These are phyloP conservation scores for Friedmanniomyces endolithicus DNA, from an alignment of 495 filamentous ascomycete genomes.

Conservation along the genomic window DNA sequence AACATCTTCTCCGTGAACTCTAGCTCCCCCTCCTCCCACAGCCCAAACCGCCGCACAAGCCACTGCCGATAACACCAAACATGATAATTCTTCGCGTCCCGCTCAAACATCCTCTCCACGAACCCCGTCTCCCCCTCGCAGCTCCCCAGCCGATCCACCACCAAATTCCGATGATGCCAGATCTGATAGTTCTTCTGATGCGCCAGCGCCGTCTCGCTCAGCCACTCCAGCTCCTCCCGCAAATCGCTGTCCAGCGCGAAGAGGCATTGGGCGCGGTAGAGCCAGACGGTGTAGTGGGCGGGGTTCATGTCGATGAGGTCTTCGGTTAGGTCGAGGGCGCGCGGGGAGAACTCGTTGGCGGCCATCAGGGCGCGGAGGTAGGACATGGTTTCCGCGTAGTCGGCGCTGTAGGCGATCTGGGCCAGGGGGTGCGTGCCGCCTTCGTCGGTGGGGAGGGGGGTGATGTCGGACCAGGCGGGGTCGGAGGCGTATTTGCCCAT, in stretches of 20 bases:
- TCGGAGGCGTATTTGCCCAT: constrained; percentile 46
- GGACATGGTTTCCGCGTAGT: constrained; percentile 76
- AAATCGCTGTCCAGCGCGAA: constrained; percentile 55
- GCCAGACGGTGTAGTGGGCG: constrained; percentile 96
- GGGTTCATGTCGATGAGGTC: constrained; percentile 86
- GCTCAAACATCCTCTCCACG: constrained; percentile 64
- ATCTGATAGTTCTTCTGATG: constrained; percentile 98
- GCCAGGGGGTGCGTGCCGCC: constrained; percentile 61
- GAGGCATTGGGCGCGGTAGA: constrained; percentile 74
- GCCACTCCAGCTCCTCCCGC: constrained; percentile 62
- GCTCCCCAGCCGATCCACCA: constrained; percentile 46
- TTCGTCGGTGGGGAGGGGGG: constrained; percentile 75
- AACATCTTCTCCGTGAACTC: constrained; percentile 57
- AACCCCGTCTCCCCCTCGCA: constrained; percentile 54
- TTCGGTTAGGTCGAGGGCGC: constrained; percentile 71
- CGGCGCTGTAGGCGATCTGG: constrained; percentile 71
- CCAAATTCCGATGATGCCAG: constrained; percentile 88
- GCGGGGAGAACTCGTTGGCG: constrained; percentile 63
- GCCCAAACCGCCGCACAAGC: constrained; percentile 66
- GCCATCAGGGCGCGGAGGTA: constrained; percentile 94
- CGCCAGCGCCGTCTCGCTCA: constrained; percentile 66
- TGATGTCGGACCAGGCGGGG: constrained; percentile 70
- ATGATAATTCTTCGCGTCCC: constrained; percentile 94
- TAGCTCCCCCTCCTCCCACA: constrained; percentile 59
- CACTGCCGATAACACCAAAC: constrained; percentile 94